phyloP scores from a whole-genome alignment of 192 early-diverging fungal genomes.

The Dimargaris verticillata region DNA sequence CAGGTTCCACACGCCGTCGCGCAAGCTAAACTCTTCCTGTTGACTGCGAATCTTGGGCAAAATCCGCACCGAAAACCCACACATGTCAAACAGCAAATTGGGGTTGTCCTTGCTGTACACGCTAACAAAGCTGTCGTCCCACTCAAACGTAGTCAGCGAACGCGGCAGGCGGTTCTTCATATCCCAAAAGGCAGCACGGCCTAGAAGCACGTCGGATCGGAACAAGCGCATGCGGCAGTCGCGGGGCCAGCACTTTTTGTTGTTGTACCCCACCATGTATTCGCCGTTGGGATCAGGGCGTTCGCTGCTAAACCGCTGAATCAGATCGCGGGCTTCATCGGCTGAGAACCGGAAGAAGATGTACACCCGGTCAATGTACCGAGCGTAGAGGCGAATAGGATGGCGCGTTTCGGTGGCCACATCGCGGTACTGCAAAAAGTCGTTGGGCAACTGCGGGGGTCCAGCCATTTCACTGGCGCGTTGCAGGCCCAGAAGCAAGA shows the following conservation, averaged over 20 bases:
- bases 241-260: slow-evolving; percentile 97
- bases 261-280: slow-evolving; percentile 95
- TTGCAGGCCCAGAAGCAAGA: slow-evolving; percentile 84
- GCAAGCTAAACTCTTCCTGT: slow-evolving; percentile 76
- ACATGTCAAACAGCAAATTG: slow-evolving; percentile 79
- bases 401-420: slow-evolving; percentile 82
- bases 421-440: slow-evolving; percentile 92
- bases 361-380: slow-evolving; percentile 86
- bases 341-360: slow-evolving; percentile 87
- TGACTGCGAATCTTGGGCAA: slow-evolving; percentile 76
- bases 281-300: slow-evolving; percentile 93
- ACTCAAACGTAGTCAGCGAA: slow-evolving; percentile 92
- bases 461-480: slow-evolving; percentile 96
- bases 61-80: slow-evolving; percentile 91
- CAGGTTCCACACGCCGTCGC: slow-evolving; percentile 83
- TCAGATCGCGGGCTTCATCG: slow-evolving; percentile 85
- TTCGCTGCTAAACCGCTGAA: slow-evolving; percentile 93
- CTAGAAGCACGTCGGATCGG: slow-evolving; percentile 96
- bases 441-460: slow-evolving; percentile 78
- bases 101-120: slow-evolving; percentile 98
- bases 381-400: slow-evolving; percentile 89
- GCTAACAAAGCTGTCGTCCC: slow-evolving; percentile 91
- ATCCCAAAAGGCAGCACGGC: slow-evolving; percentile 98
- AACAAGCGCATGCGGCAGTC: slow-evolving; percentile 98
- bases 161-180: slow-evolving; percentile 95